Conservation (phyloP, 352 stramenopile genomes). For the Pythium utonaiense region DNA sequence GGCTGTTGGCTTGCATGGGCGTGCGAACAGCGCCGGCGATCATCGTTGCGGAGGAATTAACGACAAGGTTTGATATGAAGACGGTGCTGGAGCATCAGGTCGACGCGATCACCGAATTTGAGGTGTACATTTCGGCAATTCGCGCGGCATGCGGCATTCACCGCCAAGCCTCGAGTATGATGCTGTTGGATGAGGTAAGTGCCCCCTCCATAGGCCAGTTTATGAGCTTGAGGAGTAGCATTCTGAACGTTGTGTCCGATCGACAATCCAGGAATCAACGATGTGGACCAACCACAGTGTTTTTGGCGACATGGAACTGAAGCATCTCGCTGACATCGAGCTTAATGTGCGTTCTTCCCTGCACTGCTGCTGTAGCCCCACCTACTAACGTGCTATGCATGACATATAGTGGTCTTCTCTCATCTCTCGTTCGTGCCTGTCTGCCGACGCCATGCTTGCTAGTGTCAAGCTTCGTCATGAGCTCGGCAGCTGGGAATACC, state of each 20-base stretch:
- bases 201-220: background rate
- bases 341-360: conserved; percentile 40
- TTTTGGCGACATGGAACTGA: conserved; percentile 48
- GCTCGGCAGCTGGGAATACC: conserved; percentile 48
- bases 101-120: conserved; percentile 50
- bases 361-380: background rate
- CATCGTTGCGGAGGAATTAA: conserved; percentile 32
- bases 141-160: conserved; percentile 11
- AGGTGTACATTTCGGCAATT: conserved; percentile 44
- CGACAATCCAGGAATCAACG: background rate
- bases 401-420: conserved; percentile 36
- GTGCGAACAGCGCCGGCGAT: conserved; percentile 35
- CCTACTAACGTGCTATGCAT: no score
- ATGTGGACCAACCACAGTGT: conserved; percentile 31
- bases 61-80: conserved; percentile 2
- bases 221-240: background rate
- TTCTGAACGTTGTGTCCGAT: background rate
- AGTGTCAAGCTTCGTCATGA: conserved; percentile 48
- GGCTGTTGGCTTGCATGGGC: conserved; percentile 46
- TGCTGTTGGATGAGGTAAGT: conserved; percentile 39
- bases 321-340: conserved; percentile 37
- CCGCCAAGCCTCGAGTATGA: conserved; percentile 7
- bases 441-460: conserved; percentile 24
- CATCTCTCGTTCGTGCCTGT: conserved; percentile 46
- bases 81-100: conserved; percentile 5